phyloP scores from a whole-genome alignment of 2,329 filamentous ascomycete species.

The Orbilia quercus region DNA sequence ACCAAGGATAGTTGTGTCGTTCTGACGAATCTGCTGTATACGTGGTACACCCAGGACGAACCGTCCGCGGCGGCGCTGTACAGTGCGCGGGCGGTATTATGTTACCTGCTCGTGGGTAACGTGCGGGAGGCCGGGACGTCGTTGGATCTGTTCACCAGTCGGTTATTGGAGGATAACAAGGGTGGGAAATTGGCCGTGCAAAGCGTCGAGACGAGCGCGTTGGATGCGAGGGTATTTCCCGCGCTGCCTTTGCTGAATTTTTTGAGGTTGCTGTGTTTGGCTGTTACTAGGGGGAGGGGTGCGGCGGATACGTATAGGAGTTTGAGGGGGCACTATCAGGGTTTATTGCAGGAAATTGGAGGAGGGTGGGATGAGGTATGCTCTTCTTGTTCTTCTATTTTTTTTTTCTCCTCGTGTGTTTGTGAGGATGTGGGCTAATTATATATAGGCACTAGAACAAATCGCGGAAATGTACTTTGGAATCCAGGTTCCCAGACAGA shows the following conservation, averaged over 20 bases:
- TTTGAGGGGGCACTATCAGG: slow-evolving; percentile 81
- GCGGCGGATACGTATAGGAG: slow-evolving; percentile 81
- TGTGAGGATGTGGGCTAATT: slow-evolving; percentile 1
- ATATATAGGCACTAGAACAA: slow-evolving; percentile 73
- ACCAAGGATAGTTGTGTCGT: slow-evolving; percentile 87
- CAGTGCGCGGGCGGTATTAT: slow-evolving; percentile 84
- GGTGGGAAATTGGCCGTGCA: slow-evolving; percentile 65
- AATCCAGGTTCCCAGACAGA: slow-evolving; percentile 86
- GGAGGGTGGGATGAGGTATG: slow-evolving; percentile 77
- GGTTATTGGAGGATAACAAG: slow-evolving; percentile 70
- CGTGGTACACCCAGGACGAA: slow-evolving; percentile 91
- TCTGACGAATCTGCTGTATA: slow-evolving; percentile 85
- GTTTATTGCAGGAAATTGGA: slow-evolving; percentile 79
- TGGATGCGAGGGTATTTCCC: slow-evolving; percentile 84
- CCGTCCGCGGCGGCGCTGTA: slow-evolving; percentile 88
- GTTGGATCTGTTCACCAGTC: slow-evolving; percentile 78
- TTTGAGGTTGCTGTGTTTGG: slow-evolving; percentile 82
- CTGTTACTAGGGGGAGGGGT: slow-evolving; percentile 78
- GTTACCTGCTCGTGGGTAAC: slow-evolving; percentile 91
- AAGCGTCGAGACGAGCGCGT: slow-evolving; percentile 78
- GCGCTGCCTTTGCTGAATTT: slow-evolving; percentile 96
- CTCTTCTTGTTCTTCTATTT: slow-evolving; percentile 24
- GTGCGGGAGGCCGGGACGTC: slow-evolving; percentile 86
- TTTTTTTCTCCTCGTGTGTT: background rate
- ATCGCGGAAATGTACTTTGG: slow-evolving; percentile 98